These are phyloP conservation scores for Fusarium zealandicum DNA, from an alignment of 2,329 filamentous ascomycete genomes.

Conservation along the genomic window DNA sequence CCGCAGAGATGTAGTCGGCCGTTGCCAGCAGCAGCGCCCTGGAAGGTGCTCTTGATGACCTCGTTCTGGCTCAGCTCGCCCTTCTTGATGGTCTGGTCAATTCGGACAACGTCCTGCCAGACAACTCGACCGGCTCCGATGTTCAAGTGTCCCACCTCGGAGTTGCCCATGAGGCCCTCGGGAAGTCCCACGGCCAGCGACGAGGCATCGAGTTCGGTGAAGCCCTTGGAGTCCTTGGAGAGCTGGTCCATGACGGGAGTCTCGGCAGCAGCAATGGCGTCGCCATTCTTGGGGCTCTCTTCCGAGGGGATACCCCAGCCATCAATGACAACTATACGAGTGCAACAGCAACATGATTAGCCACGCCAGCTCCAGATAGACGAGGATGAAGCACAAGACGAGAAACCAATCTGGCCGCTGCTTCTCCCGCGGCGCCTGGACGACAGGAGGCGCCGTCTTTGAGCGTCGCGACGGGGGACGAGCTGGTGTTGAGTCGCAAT, in stretches of 20 bases:
- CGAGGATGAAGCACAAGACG: constrained; percentile 58
- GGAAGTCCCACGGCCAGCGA: constrained; percentile 95
- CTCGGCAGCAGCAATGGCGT: constrained; percentile 92
- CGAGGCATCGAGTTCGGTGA: constrained; percentile 92
- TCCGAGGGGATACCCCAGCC: constrained; percentile 92
- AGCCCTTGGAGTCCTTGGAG: constrained; percentile 81
- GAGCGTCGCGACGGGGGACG: constrained; percentile 31
- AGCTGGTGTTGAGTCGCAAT: constrained; percentile 24
- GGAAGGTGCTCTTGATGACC: constrained; percentile 79
- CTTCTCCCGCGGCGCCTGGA: constrained; percentile 13
- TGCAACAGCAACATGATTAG: constrained; percentile 64
- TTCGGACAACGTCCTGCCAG: constrained; percentile 98
- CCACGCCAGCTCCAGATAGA: constrained; percentile 65
- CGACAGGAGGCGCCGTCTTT: constrained; percentile 31
- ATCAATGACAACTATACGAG: constrained; percentile 88
- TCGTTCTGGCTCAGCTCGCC: constrained; percentile 77
- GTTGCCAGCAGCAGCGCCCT: constrained; percentile 83
- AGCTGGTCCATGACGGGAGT: constrained; percentile 96
- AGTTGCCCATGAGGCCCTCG: constrained; percentile 98
- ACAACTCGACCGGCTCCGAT: constrained; percentile 97
- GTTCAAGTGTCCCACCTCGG: constrained; percentile 97
- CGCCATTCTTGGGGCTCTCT: constrained; percentile 83
- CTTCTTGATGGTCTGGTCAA: constrained; percentile 91
- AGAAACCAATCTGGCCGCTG: constrained; percentile 51
- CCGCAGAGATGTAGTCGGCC: constrained; percentile 92